Evolutionary conservation across 2,329 filamentous ascomycete genomes (phyloP), one percentile per base, ranked within the genome.

Genomic region (Aspergillus fructus): DNA sequence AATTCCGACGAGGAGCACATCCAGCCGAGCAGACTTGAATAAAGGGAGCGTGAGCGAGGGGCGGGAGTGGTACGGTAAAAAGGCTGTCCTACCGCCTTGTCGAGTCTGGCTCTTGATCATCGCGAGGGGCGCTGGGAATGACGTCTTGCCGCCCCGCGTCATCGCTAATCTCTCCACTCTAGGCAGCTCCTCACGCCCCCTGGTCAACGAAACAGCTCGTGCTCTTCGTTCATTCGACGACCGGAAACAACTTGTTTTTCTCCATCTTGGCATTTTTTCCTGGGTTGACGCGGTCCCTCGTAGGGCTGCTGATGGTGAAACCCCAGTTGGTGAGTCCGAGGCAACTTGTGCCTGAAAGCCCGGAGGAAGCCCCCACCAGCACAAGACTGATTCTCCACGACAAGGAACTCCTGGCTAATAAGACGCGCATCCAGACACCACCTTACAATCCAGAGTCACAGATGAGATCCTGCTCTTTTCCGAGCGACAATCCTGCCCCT

Each of bases 241-340:
- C 15, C 34, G 34, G 15, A 37, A 37, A n/a, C 34, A 37, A n/a
- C 34, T 39, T 17, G 24, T 24, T 5, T 24, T 23, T 34, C 24
- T 50, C 39, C 39, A 33, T 27, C 54, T 43, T 49, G 49, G 55
- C 45, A 19, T 13, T 30, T 12, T 47, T 57, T 21, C 55, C 43
- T 34, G 23, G 21, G 33, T 42, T 27, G 42, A 39, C 40, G 33
- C 37, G 37, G 43, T 52, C 42, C n/a, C 12, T 24, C 21, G 23
- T 42, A 56, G 43, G 54, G 55, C 42, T 56, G 27, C 15, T 52
- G 41, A 27, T 47, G 21, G 21, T 40, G 12, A 30, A 47, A 17
- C 50, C 27, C 27, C 40, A 51, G 54, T 58, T 58, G 55, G 55
- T 47, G 50, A 58, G 55, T 23, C 15, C 15, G 8, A 27, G 40